Percentiles rank a stretch among this genome's conserved stretches.
Conservation (phyloP, 495 filamentous ascomycete genomes). For the Rhypophila decipiens region DNA sequence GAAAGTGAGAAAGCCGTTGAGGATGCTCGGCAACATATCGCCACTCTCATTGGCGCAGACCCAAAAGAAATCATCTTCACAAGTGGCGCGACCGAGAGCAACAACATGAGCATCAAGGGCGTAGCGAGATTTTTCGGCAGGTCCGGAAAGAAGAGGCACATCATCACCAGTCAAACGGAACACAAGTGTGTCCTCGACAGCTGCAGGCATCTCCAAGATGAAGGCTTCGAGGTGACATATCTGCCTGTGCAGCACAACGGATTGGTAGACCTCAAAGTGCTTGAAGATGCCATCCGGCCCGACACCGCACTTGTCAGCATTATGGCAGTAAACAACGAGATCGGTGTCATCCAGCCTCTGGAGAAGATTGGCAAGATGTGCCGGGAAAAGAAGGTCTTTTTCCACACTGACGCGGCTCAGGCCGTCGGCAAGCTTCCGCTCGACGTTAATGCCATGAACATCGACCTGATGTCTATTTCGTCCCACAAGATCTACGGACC, state of each 20-base stretch:
- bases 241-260: slow-evolving; percentile 82
- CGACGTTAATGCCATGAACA: slow-evolving; percentile 93
- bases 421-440: slow-evolving; percentile 96
- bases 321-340: slow-evolving; percentile 99
- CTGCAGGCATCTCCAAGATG: slow-evolving; percentile 92
- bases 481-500: slow-evolving; percentile 98
- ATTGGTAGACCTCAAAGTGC: slow-evolving; percentile 72
- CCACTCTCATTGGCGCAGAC: slow-evolving; percentile 84
- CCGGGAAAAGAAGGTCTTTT: slow-evolving; percentile 87
- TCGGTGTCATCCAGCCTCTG: slow-evolving; percentile 93
- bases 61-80: slow-evolving; percentile 98
- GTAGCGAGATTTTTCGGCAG: slow-evolving; percentile 91
- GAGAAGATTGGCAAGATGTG: slow-evolving; percentile 92
- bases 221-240: slow-evolving; percentile 94
- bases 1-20: slow-evolving; percentile 94
- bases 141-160: slow-evolving; percentile 94
- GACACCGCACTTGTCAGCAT: slow-evolving; percentile 91
- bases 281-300: slow-evolving; percentile 86
- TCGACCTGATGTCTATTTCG: slow-evolving; percentile 98
- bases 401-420: slow-evolving; percentile 97
- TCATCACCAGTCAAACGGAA: slow-evolving; percentile 94
- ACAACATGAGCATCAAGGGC: slow-evolving; percentile 99
- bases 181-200: slow-evolving; percentile 99
- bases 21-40: slow-evolving; percentile 74
- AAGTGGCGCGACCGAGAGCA: slow-evolving; percentile 94